Conservation (phyloP, 148 eudicot genomes). For the Rheum nobile region DNA sequence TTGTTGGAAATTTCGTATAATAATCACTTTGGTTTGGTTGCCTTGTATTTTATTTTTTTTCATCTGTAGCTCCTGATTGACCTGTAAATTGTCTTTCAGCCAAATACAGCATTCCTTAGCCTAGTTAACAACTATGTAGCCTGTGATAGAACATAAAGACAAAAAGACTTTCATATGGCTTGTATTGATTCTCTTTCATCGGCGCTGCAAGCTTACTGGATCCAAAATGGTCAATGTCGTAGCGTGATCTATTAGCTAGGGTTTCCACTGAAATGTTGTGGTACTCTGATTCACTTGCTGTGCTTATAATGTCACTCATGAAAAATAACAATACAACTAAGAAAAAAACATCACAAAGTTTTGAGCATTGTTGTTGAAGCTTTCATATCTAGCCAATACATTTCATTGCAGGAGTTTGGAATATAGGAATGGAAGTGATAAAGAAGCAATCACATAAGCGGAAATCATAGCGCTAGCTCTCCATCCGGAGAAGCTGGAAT, state of each 20-base stretch:
- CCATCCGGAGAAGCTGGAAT: not conserved
- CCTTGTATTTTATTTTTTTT: too few species aligned
- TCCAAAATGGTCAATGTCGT: too few species aligned
- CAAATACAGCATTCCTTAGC: too few species aligned
- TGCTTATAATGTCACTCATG: too few species aligned
- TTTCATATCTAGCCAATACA: not conserved
- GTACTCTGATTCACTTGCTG: not conserved
- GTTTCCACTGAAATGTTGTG: not conserved
- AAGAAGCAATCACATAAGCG: not conserved
- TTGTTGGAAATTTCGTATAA: not conserved
- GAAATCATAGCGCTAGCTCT: not conserved
- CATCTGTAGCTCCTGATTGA: too few species aligned
- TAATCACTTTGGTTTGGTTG: not conserved
- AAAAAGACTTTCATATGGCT: too few species aligned
- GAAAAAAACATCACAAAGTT: not conserved
- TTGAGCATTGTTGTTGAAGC: not conserved
- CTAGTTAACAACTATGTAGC: too few species aligned
- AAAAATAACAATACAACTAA: too few species aligned
- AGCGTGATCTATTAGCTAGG: not conserved
- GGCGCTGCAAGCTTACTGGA: too few species aligned
- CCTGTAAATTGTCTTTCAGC: too few species aligned
- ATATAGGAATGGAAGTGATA: not conserved
- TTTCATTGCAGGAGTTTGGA: not conserved
- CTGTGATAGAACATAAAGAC: too few species aligned
- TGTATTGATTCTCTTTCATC: not conserved